Conservation (phyloP, 176 grass and related monocot genomes). For the Ensete ventricosum region DNA sequence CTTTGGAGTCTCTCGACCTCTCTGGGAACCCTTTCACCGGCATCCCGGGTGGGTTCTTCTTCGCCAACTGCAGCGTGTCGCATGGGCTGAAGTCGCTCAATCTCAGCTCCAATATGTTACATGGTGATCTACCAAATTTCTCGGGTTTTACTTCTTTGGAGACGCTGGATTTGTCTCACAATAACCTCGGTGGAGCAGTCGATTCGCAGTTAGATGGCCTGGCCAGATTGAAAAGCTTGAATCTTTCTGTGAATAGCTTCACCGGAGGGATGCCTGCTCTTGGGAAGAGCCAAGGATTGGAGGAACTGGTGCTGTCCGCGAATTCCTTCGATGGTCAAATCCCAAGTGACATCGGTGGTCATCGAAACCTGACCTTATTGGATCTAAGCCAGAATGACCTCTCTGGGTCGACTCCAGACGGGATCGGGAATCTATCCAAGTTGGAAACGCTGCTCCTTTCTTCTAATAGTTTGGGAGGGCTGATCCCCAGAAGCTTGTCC, state of each 20-base stretch:
- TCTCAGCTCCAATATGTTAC: slow-evolving; percentile 30
- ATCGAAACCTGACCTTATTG: slow-evolving; percentile 27
- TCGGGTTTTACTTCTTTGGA: slow-evolving; percentile 25
- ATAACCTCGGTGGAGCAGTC: slow-evolving; percentile 11
- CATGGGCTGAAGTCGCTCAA: slow-evolving; percentile 28
- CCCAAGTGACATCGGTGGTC: slow-evolving; percentile 8
- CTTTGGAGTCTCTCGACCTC: slow-evolving; percentile 39
- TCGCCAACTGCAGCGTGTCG: slow-evolving; percentile 28
- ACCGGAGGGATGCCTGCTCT: slow-evolving; percentile 15
- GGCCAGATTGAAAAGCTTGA: slow-evolving; percentile 33
- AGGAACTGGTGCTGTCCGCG: slow-evolving; percentile 37
- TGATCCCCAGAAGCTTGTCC: slow-evolving; percentile 24
- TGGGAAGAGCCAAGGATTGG: neutral
- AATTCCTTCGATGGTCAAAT: slow-evolving; percentile 31
- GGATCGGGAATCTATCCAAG: slow-evolving; percentile 23
- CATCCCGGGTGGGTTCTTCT: slow-evolving; percentile 10
- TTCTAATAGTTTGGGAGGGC: slow-evolving; percentile 22
- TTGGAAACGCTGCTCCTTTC: slow-evolving; percentile 43
- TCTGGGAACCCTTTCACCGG: slow-evolving; percentile 24
- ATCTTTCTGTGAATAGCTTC: slow-evolving; percentile 37
- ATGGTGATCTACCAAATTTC: neutral
- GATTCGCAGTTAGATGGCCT: slow-evolving; percentile 13
- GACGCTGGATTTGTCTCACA: slow-evolving; percentile 59
- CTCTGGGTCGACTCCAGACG: slow-evolving; percentile 14
- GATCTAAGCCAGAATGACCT: slow-evolving; percentile 63